Conservation (phyloP, 2,329 filamentous ascomycete genomes). For the Fusarium siculi region DNA sequence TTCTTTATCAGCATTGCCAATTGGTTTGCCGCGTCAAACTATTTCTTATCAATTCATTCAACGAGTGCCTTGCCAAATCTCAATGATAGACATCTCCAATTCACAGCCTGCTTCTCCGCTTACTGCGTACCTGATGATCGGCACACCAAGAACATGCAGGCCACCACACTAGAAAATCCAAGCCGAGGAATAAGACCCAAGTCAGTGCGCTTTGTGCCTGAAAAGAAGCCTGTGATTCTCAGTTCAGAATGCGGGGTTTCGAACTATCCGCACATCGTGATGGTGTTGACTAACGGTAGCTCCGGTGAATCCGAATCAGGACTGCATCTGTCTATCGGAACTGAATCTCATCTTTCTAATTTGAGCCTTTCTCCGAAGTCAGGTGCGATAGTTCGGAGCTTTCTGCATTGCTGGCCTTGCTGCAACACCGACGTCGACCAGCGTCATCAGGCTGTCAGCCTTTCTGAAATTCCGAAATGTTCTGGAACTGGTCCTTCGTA, state of each 20-base stretch:
- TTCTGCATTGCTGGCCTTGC: not conserved
- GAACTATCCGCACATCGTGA: conserved; percentile 5
- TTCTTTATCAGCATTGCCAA: not conserved
- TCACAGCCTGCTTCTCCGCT: not conserved
- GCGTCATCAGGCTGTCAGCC: not conserved
- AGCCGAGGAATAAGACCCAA: conserved; percentile 35
- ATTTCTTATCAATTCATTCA: not conserved
- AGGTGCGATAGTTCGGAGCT: conserved; percentile 5
- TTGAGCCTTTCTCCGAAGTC: conserved; percentile 25
- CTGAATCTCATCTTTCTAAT: conserved; percentile 5
- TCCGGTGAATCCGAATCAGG: conserved; percentile 18
- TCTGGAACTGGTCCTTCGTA: conserved; percentile 8
- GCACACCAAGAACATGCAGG: conserved; percentile 27
- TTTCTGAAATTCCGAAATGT: not conserved
- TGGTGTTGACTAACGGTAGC: conserved; percentile 29
- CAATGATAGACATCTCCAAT: not conserved
- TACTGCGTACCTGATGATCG: conserved; percentile 38
- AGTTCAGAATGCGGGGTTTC: conserved; percentile 20
- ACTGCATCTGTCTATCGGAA: conserved; percentile 18
- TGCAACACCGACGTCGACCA: conserved; percentile 15
- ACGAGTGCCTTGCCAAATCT: not conserved
- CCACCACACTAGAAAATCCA: conserved; percentile 17
- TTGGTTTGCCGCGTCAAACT: not conserved
- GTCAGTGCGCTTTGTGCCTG: not conserved
- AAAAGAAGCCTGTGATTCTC: conserved; percentile 37